phyloP scores from a whole-genome alignment of 495 filamentous ascomycete species.

The Daldinia loculata region DNA sequence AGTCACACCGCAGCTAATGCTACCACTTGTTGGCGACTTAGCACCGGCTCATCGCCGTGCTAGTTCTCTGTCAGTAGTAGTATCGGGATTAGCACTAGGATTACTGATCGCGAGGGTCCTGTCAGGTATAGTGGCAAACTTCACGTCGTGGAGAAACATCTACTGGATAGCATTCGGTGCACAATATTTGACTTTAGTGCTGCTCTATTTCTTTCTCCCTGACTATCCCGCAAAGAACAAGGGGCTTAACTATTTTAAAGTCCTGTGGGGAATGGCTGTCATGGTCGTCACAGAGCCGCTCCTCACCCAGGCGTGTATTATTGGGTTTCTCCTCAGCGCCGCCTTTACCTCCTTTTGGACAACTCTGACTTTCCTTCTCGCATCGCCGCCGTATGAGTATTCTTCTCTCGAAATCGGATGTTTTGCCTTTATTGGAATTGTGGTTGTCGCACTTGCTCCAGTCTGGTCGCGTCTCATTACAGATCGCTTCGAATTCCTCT shows the following conservation, averaged over 20 bases:
- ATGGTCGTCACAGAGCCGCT: conserved; percentile 68
- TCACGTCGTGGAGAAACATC: conserved; percentile 73
- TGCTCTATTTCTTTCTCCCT: conserved; percentile 77
- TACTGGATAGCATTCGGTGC: conserved; percentile 80
- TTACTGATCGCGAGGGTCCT: conserved; percentile 76
- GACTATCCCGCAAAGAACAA: conserved; percentile 78
- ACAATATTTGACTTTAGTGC: conserved; percentile 69
- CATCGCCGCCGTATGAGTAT: conserved; percentile 73
- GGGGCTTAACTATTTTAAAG: conserved; percentile 69
- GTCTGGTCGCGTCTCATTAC: conserved; percentile 75
- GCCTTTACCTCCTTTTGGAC: conserved; percentile 63
- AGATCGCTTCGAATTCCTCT: conserved; percentile 70
- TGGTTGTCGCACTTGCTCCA: conserved; percentile 70
- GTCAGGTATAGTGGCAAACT: conserved; percentile 75
- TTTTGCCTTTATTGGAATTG: conserved; percentile 80
- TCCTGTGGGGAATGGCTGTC: conserved; percentile 67
- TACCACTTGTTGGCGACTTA: conserved; percentile 79
- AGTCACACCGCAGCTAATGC: conserved; percentile 81
- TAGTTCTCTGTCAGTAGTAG: conserved; percentile 71
- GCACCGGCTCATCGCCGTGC: conserved; percentile 72
- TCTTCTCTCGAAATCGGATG: conserved; percentile 73
- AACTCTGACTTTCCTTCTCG: conserved; percentile 78
- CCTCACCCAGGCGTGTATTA: conserved; percentile 63
- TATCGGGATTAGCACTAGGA: conserved; percentile 74
- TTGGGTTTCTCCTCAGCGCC: conserved; percentile 47